Base-by-base conservation (phyloP, 2,329 filamentous ascomycete species). In the Colletotrichum shisoi region DNA sequence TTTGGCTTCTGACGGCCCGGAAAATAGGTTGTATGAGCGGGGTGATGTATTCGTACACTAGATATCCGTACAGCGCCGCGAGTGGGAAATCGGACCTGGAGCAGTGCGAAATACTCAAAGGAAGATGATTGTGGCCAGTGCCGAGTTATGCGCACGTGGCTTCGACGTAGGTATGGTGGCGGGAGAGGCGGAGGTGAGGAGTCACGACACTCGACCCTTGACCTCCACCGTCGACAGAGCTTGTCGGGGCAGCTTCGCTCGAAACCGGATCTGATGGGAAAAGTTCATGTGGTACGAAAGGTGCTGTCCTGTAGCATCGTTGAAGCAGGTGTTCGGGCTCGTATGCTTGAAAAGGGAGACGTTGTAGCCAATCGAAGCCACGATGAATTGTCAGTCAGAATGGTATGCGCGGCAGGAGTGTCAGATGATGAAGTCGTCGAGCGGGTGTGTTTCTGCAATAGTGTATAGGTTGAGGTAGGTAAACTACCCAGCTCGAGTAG, bases 381-480 rank as follows among this genome's bases (percentile, higher is more conserved):
- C 57, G 52, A 57, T 46, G 52, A 67, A 67, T 31, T 45, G 52
- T 63, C 63, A 59, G 63, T 57, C 61, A 65, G 54, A 53, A 48
- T 44, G 54, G 44, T 48, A 58, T 49, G 19, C 54, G 46, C 40
- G 27, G 62, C 46, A 63, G 59, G 46, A 62, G 52, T 42, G 66
- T 67, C 69, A 59, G 69, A 70, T 69, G 69, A 70, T 62, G 60
- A 62, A 68, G 62, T 46, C 53, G 63, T 70, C 73, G 71, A 74
- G 72, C 74, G 73, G 72, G 71, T 69, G 71, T 71, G 67, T 70
- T 71, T 72, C 70, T 72, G 70, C 61, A 70, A 56, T 39, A 44
- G n/a, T 9, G 39, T 17, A 49, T 37, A 45, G 9, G 21, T 21
- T 24, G 15, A 48, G 17, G 31, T n/a, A 44, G 62, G 13, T 34